These are phyloP conservation scores for Arthrobotrys pseudoclavata DNA, from an alignment of 2,329 filamentous ascomycete species.

Conservation along the genomic window DNA sequence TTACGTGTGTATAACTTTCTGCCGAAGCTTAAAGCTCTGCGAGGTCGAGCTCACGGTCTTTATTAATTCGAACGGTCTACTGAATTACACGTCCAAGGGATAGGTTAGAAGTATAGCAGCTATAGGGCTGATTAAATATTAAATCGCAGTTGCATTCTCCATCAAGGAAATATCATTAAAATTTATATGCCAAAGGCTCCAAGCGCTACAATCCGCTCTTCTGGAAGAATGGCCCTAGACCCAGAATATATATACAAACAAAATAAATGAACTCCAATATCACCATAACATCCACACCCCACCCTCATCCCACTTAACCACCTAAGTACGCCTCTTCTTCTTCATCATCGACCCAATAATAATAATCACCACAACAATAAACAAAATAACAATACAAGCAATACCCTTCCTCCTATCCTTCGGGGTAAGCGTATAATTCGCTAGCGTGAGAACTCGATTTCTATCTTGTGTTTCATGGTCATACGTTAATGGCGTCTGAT, in stretches of 20 bases:
- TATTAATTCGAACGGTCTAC: no score
- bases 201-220: neutral
- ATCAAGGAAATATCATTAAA: neutral
- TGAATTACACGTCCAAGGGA: no score
- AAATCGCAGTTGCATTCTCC: neutral
- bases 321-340: neutral
- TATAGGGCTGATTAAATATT: no score
- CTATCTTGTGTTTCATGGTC: neutral
- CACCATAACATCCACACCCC: no score
- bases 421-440: neutral
- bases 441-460: neutral
- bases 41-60: no score
- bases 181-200: neutral
- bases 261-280: neutral
- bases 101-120: no score
- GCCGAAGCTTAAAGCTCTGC: no score
- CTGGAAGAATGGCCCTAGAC: neutral
- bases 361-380: neutral
- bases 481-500: constrained; percentile 28
- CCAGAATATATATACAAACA: constrained; percentile 1
- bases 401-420: neutral
- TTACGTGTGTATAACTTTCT: no score
- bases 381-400: neutral
- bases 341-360: neutral
- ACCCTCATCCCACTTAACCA: neutral